Evolutionary conservation across 2,329 filamentous ascomycete species (phyloP).

Genomic region (Paecilomyces sp.): DNA sequence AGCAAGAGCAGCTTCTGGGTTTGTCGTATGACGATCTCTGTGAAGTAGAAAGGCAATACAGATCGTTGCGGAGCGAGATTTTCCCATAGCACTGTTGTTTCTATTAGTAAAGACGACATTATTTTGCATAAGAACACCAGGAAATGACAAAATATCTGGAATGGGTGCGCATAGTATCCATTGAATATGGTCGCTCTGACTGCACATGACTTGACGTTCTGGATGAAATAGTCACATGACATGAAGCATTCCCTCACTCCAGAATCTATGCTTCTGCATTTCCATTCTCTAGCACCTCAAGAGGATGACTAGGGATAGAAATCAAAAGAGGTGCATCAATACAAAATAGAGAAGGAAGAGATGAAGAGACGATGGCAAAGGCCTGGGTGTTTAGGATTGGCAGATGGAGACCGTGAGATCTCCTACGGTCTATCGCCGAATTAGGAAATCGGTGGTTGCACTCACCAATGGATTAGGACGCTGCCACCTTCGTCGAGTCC

Average conservation of each 20-base stretch:
- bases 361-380: not conserved
- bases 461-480: constrained; percentile 66
- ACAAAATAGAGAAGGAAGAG: not conserved
- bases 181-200: not conserved
- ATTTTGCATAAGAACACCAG: not conserved
- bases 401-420: not conserved
- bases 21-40: constrained; percentile 49
- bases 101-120: not conserved
- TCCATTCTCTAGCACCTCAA: not conserved
- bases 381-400: not conserved
- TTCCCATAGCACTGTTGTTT: constrained; percentile 74
- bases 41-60: constrained; percentile 78
- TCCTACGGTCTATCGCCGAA: not conserved
- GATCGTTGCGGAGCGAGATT: constrained; percentile 82
- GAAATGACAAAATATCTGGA: not conserved
- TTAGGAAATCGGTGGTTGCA: constrained; percentile 12
- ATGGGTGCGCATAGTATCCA: not conserved
- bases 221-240: not conserved
- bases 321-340: not conserved
- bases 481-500: constrained; percentile 57
- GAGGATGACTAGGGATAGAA: not conserved
- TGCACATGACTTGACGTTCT: not conserved
- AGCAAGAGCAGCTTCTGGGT: constrained; percentile 58
- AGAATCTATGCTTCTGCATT: not conserved
- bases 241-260: not conserved